Percentiles rank a stretch among this genome's conserved stretches.
Evolutionary conservation across 2,329 filamentous ascomycete genomes (phyloP).

Genomic region (Apiospora kogelbergensis): DNA sequence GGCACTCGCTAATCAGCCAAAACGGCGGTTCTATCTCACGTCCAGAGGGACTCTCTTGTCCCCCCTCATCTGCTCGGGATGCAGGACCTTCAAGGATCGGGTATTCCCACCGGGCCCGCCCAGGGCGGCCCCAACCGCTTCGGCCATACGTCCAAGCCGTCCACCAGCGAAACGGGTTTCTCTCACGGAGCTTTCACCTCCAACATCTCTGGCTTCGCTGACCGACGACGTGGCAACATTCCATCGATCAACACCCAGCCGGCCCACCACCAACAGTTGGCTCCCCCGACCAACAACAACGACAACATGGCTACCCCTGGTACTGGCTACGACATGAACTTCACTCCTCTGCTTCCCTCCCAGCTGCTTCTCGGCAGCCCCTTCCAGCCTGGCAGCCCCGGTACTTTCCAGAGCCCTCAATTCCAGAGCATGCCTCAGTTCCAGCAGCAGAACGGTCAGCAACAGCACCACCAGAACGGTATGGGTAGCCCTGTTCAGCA

Average conservation of each 20-base stretch:
- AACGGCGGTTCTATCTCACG: slow-evolving; percentile 80
- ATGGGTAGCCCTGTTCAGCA: slow-evolving; percentile 74
- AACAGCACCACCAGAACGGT: slow-evolving; percentile 45
- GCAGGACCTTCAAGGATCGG: slow-evolving; percentile 72
- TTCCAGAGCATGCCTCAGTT: slow-evolving; percentile 84
- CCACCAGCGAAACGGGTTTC: slow-evolving; percentile 83
- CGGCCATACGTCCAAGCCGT: slow-evolving; percentile 76
- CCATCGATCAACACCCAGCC: slow-evolving; percentile 88
- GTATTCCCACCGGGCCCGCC: slow-evolving; percentile 58
- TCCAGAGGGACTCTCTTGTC: slow-evolving; percentile 80
- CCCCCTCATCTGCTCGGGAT: slow-evolving; percentile 86
- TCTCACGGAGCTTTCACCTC: slow-evolving; percentile 90
- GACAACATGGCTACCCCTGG: slow-evolving; percentile 86
- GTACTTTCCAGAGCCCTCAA: slow-evolving; percentile 85
- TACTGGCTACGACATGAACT: slow-evolving; percentile 95
- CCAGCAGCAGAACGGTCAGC: slow-evolving; percentile 54
- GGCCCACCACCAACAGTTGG: slow-evolving; percentile 41
- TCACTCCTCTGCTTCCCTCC: slow-evolving; percentile 91
- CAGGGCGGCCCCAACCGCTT: slow-evolving; percentile 60
- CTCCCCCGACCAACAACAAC: slow-evolving; percentile 53
- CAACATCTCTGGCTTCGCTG: slow-evolving; percentile 81
- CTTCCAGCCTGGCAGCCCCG: slow-evolving; percentile 92
- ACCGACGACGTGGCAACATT: slow-evolving; percentile 82
- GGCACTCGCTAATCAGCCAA: slow-evolving; percentile 64
- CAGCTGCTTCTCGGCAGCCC: slow-evolving; percentile 93